These are phyloP conservation scores for Sherardia arvensis DNA, from an alignment of 257 asterid species.

Conservation along the genomic window DNA sequence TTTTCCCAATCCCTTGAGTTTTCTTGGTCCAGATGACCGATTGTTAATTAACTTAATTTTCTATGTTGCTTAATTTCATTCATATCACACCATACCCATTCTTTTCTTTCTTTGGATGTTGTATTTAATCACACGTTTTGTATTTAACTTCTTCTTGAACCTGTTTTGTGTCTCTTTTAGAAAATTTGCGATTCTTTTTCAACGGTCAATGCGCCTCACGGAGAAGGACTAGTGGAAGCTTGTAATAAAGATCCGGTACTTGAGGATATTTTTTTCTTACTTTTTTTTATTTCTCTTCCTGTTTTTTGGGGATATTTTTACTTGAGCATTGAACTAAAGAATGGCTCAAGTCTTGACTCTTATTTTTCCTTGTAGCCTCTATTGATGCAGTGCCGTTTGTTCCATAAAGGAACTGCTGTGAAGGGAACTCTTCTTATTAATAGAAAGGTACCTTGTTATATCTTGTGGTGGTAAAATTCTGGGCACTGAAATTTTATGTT, in stretches of 20 bases:
- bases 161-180: not conserved
- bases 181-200: slow-evolving; percentile 5
- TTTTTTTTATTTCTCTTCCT: not conserved
- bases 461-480: not conserved
- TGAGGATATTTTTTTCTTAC: too few species aligned
- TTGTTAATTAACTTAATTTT: not conserved
- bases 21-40: not conserved
- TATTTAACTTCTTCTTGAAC: not conserved
- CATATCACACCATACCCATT: not conserved
- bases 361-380: slow-evolving; percentile 49
- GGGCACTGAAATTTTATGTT: not conserved
- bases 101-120: too few species aligned
- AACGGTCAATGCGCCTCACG: slow-evolving; percentile 18
- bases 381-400: slow-evolving; percentile 79
- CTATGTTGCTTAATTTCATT: not conserved
- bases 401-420: slow-evolving; percentile 59
- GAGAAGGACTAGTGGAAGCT: slow-evolving; percentile 25
- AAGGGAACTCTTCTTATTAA: slow-evolving; percentile 85
- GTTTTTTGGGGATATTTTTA: not conserved
- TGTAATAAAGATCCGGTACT: slow-evolving; percentile 42
- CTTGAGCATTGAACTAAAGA: not conserved
- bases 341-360: not conserved
- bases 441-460: slow-evolving; percentile 40
- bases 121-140: not conserved
- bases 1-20: not conserved